phyloP scores from a whole-genome alignment of 345 rosid species.

The Syzygium aromaticum region DNA sequence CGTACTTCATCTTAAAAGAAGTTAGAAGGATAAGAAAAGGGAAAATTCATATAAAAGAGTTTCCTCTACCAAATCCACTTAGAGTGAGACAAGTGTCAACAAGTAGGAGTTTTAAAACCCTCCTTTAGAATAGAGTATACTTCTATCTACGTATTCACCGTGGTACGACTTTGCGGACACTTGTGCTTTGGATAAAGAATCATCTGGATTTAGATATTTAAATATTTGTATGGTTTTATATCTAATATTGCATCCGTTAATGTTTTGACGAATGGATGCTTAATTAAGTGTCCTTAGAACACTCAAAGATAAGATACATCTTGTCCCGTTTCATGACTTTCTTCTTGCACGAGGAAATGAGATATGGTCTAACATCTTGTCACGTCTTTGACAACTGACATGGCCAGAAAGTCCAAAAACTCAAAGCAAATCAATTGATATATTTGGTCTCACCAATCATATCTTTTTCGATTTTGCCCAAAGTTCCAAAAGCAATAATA shows the following conservation, averaged over 20 bases:
- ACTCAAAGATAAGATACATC: not conserved
- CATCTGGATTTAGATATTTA: not conserved
- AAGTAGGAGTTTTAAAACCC: not conserved
- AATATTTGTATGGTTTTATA: not conserved
- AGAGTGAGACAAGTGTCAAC: not conserved
- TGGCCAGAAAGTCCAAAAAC: not conserved
- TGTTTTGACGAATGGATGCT: not conserved
- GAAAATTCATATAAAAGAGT: not conserved
- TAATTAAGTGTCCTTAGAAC: not conserved
- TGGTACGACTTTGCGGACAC: not conserved
- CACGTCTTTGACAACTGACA: not conserved
- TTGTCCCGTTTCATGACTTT: not conserved
- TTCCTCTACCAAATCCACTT: not conserved
- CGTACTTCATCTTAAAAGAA: not conserved
- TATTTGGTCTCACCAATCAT: not conserved
- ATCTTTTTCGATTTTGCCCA: not conserved
- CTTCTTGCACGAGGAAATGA: not conserved
- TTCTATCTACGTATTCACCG: not conserved
- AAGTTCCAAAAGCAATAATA: not conserved
- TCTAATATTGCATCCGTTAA: not conserved
- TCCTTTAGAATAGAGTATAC: not conserved
- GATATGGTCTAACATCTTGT: not conserved
- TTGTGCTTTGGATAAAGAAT: not conserved
- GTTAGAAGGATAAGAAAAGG: not conserved
- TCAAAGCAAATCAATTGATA: not conserved